These are phyloP conservation scores for Pluteus cervinus DNA, from an alignment of 768 basidiomycete genomes.

Conservation along the genomic window DNA sequence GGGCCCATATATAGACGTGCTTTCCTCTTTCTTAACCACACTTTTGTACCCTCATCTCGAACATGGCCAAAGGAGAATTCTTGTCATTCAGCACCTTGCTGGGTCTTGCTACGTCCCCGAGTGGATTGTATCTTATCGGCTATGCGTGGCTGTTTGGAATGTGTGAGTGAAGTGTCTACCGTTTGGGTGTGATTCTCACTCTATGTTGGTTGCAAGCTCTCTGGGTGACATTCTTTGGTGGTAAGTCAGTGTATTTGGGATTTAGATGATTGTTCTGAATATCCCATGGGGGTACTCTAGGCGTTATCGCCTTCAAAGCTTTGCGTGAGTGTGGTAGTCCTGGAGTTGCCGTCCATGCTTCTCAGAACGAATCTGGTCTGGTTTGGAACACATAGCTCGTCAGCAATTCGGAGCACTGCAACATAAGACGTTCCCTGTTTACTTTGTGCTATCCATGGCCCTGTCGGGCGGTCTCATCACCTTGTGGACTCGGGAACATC, in stretches of 20 bases:
- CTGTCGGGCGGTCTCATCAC: conserved; percentile 50
- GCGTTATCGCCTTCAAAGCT: conserved; percentile 53
- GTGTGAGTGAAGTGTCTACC: no score
- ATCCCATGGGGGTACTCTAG: conserved; percentile 20
- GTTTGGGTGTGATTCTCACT: neutral
- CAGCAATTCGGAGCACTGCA: conserved; percentile 72
- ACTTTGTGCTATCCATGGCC: conserved; percentile 56
- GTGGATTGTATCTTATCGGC: conserved; percentile 45
- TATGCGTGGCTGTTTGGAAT: conserved; percentile 65
- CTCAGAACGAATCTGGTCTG: neutral
- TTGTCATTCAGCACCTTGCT: conserved; percentile 28
- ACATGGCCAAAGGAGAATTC: conserved; percentile 29
- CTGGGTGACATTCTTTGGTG: conserved; percentile 69
- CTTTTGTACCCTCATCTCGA: no score
- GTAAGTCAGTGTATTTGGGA: conserved; percentile 16
- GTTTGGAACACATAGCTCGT: conserved; percentile 38
- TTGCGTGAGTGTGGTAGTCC: conserved; percentile 54
- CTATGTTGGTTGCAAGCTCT: conserved; percentile 25
- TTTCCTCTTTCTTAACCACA: no score
- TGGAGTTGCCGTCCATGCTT: no score
- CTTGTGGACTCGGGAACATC: conserved; percentile 54
- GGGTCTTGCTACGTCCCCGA: conserved; percentile 26
- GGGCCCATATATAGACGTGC: no score
- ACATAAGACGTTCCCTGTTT: conserved; percentile 68
- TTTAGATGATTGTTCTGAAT: neutral